These are phyloP conservation scores for Combretum micranthum DNA, from an alignment of 345 rosid species.

Conservation along the genomic window DNA sequence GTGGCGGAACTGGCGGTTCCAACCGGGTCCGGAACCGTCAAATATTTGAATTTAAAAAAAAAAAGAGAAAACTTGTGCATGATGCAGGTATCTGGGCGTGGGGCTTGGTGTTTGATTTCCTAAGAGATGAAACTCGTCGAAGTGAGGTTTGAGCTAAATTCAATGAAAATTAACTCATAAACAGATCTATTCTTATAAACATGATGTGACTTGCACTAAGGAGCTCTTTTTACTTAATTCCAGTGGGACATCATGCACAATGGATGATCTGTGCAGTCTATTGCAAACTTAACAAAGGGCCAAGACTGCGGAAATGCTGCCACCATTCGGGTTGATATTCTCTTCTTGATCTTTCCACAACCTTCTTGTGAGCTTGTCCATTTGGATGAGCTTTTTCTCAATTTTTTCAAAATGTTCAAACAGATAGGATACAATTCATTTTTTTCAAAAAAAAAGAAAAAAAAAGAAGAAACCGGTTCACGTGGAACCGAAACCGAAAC, in stretches of 20 bases:
- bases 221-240: conserved; percentile 7
- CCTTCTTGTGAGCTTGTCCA: neutral
- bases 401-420: too few species aligned
- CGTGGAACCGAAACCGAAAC: too few species aligned
- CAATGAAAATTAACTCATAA: neutral
- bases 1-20: too few species aligned
- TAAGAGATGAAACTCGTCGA: conserved; percentile 71
- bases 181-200: neutral
- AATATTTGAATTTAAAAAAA: too few species aligned
- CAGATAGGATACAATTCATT: too few species aligned
- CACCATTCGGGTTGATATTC: conserved; percentile 49
- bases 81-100: too few species aligned
- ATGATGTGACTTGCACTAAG: too few species aligned
- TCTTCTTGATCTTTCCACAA: neutral
- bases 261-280: conserved; percentile 60
- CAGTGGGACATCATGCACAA: conserved; percentile 89
- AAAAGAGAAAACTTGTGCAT: too few species aligned
- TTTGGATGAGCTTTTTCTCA: neutral
- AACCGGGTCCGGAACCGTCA: too few species aligned
- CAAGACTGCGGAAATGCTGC: conserved; percentile 95
- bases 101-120: conserved; percentile 90
- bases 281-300: conserved; percentile 80
- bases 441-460: too few species aligned
- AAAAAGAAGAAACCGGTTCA: too few species aligned
- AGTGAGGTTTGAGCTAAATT: conserved; percentile 44